phyloP scores from a whole-genome alignment of 768 basidiomycete species.

The Podaxis rugospora region DNA sequence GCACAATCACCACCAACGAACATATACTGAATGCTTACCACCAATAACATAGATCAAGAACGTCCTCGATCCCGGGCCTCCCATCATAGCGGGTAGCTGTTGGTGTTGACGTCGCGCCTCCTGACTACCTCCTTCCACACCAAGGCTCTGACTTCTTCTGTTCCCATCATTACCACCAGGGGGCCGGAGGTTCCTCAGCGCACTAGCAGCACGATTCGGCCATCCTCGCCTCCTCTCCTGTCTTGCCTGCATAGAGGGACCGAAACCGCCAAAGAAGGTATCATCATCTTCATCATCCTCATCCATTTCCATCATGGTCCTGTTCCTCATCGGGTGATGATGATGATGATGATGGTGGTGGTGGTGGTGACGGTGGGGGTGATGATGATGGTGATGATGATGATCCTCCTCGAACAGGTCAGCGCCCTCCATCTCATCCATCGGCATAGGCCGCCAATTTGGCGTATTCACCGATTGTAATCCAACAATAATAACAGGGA shows the following conservation, averaged over 20 bases:
- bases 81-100: slow-evolving; percentile 8
- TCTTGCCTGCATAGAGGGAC: slow-evolving; percentile 9
- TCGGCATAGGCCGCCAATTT: slow-evolving; percentile 22
- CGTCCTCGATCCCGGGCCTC: slow-evolving; percentile 50
- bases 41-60: slow-evolving; percentile 92
- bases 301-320: slow-evolving; percentile 9
- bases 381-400: not conserved
- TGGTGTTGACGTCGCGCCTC: slow-evolving; percentile 7
- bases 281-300: slow-evolving; percentile 10
- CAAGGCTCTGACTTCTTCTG: not conserved
- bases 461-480: slow-evolving; percentile 65
- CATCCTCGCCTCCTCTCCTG: slow-evolving; percentile 27
- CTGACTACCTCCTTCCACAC: slow-evolving; percentile 19
- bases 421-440: slow-evolving; percentile 17
- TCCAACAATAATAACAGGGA: slow-evolving; percentile 82
- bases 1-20: not conserved
- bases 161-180: slow-evolving; percentile 15
- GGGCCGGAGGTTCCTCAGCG: slow-evolving; percentile 50
- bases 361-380: not conserved
- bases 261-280: slow-evolving; percentile 5
- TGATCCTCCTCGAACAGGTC: slow-evolving; percentile 14
- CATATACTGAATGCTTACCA: slow-evolving; percentile 34
- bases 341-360: not conserved
- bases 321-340: not conserved
- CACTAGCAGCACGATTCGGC: slow-evolving; percentile 62